phyloP scores from a whole-genome alignment of 179 eudicot species.

The Beta corolliflora region DNA sequence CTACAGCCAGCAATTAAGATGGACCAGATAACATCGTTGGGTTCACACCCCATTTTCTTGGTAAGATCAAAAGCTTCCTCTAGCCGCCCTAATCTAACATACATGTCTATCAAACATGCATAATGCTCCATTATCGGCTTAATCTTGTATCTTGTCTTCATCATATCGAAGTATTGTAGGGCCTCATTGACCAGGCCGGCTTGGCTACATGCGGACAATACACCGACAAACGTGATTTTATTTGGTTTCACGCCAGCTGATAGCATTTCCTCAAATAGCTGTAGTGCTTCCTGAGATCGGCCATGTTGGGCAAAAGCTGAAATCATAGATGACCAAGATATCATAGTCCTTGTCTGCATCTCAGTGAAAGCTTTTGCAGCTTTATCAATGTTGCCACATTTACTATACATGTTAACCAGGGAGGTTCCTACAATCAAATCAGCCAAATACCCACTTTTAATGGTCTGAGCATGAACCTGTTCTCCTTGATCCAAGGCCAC shows the following conservation, averaged over 20 bases:
- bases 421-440: conserved; percentile 72
- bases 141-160: conserved; percentile 60
- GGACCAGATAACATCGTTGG: conserved; percentile 70
- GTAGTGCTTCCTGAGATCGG: conserved; percentile 54
- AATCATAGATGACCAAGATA: conserved; percentile 77
- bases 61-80: conserved; percentile 67
- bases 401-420: conserved; percentile 68
- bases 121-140: conserved; percentile 70
- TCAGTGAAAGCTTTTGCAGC: conserved; percentile 67
- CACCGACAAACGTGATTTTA: conserved; percentile 67
- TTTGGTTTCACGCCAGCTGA: conserved; percentile 66
- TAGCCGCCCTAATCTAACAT: conserved; percentile 61
- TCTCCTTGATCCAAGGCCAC: conserved; percentile 75
- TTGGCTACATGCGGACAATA: conserved; percentile 77
- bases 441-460: conserved; percentile 60
- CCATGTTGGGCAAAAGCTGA: conserved; percentile 76
- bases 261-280: conserved; percentile 68
- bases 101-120: conserved; percentile 69
- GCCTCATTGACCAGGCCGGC: conserved; percentile 69
- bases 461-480: conserved; percentile 70
- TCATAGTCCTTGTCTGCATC: conserved; percentile 54
- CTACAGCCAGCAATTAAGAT: conserved; percentile 66
- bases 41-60: conserved; percentile 54
- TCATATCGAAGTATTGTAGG: conserved; percentile 56
- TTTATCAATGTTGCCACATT: conserved; percentile 63